A percentile compares a stretch with the other conserved stretches of the same genome.
These are phyloP conservation scores for Coniferiporia sulphurascens DNA, from an alignment of 1,284 basidiomycete genomes.

Conservation along the genomic window DNA sequence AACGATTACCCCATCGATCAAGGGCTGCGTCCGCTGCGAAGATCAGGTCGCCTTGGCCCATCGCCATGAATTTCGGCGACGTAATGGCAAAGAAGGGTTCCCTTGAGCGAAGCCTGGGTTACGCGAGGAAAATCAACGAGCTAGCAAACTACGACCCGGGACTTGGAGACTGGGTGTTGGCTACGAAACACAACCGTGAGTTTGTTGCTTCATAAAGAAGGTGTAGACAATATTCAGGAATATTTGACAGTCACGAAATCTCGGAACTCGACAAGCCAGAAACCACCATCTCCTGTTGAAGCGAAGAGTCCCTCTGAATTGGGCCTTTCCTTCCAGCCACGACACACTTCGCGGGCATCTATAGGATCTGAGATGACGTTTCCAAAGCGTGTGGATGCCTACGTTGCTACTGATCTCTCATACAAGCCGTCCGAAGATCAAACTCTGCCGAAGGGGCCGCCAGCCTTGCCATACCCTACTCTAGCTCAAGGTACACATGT, in stretches of 20 bases:
- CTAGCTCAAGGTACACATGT: slow-evolving; percentile 34
- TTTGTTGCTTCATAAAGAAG: slow-evolving; percentile 3
- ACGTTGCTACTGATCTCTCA: slow-evolving; percentile 67
- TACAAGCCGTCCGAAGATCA: slow-evolving; percentile 42
- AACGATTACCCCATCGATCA: slow-evolving; percentile 20
- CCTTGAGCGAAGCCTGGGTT: slow-evolving; percentile 70
- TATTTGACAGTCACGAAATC: slow-evolving; percentile 9
- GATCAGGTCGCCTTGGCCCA: slow-evolving; percentile 52
- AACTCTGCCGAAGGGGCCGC: slow-evolving; percentile 43
- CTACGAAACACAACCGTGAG: slow-evolving; percentile 54
- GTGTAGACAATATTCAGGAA: not conserved
- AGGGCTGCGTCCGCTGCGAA: slow-evolving; percentile 29
- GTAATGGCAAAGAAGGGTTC: slow-evolving; percentile 55
- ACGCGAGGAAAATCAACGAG: slow-evolving; percentile 83
- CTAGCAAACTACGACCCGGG: slow-evolving; percentile 75
- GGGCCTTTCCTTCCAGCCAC: slow-evolving; percentile 39
- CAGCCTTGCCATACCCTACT: slow-evolving; percentile 70
- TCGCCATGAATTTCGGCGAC: slow-evolving; percentile 71
- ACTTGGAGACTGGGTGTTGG: slow-evolving; percentile 68
- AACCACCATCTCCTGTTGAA: not conserved
- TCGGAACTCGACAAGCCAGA: not conserved
- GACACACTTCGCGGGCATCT: slow-evolving; percentile 66
- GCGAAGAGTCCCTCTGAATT: slow-evolving; percentile 20
- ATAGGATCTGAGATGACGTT: slow-evolving; percentile 72
- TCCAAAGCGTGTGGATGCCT: slow-evolving; percentile 70